These are phyloP conservation scores for Scheffersomyces coipomensis DNA, from an alignment of 805 yeast genomes.

Conservation along the genomic window DNA sequence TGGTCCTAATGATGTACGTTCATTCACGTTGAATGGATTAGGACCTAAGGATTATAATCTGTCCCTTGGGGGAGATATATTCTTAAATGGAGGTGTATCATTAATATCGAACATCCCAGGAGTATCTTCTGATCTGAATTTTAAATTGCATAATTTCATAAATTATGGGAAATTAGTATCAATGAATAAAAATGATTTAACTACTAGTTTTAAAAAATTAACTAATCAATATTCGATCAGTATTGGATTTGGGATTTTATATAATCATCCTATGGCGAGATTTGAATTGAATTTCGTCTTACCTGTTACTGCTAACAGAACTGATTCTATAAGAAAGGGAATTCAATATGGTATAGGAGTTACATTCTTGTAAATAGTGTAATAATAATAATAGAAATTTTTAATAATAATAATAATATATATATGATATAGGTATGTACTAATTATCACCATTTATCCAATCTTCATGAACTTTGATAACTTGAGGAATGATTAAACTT, in stretches of 20 bases:
- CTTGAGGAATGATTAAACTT: slow-evolving; percentile 74
- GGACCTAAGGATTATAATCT: slow-evolving; percentile 54
- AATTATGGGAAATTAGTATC: slow-evolving; percentile 48
- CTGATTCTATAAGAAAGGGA: slow-evolving; percentile 51
- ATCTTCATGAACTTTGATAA: slow-evolving; percentile 56
- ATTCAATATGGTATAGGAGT: slow-evolving; percentile 59
- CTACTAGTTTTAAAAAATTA: slow-evolving; percentile 5
- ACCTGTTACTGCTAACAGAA: slow-evolving; percentile 44
- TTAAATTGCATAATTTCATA: slow-evolving; percentile 47
- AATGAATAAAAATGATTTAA: slow-evolving; percentile 9
- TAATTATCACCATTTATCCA: slow-evolving; percentile 58
- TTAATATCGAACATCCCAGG: slow-evolving; percentile 43
- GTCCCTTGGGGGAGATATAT: slow-evolving; percentile 53
- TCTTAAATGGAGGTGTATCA: slow-evolving; percentile 46
- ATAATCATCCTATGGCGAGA: slow-evolving; percentile 57
- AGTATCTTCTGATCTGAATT: slow-evolving; percentile 39
- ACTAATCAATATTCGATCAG: slow-evolving; percentile 29
- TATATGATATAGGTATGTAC: too few relatives aligned
- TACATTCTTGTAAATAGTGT: slow-evolving; percentile 44
- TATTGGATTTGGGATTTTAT: slow-evolving; percentile 49
- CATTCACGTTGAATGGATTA: slow-evolving; percentile 50
- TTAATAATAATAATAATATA: not conserved
- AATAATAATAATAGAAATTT: not conserved
- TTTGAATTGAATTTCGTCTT: slow-evolving; percentile 56
- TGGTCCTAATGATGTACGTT: slow-evolving; percentile 60